These are phyloP conservation scores for Gorgonomyces haynaldii DNA, from an alignment of 192 early-diverging fungal species.

Conservation along the genomic window DNA sequence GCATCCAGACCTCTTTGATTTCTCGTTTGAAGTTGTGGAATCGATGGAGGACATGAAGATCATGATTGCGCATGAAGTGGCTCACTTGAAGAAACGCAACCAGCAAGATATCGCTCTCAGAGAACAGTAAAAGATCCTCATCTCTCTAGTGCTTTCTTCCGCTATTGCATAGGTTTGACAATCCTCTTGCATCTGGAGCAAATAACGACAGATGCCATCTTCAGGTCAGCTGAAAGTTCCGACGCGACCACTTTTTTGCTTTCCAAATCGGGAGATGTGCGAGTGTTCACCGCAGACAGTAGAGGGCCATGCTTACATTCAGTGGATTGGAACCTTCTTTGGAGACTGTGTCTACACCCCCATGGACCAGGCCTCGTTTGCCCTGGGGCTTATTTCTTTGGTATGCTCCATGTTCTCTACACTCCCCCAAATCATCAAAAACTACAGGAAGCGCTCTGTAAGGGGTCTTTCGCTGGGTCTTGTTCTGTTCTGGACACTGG, in stretches of 20 bases:
- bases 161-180: too few species aligned
- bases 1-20: constrained; percentile 64
- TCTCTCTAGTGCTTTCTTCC: too few species aligned
- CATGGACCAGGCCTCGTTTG: constrained; percentile 18
- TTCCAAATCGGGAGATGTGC: constrained; percentile 4
- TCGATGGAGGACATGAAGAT: constrained; percentile 67
- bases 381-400: constrained; percentile 17
- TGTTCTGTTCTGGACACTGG: constrained; percentile 27
- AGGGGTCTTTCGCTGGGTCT: constrained; percentile 30
- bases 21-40: constrained; percentile 68
- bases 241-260: constrained; percentile 3
- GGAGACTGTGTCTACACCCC: constrained; percentile 38
- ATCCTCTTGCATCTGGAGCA: too few species aligned
- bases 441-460: constrained; percentile 25
- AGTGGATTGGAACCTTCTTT: constrained; percentile 28
- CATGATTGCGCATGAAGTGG: constrained; percentile 35
- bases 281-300: constrained; percentile 4
- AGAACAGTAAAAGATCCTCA: too few species aligned
- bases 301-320: constrained; percentile 12
- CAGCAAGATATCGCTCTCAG: too few species aligned
- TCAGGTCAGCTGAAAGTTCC: too few species aligned
- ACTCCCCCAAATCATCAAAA: constrained; percentile 32
- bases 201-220: too few species aligned
- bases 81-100: too few species aligned
- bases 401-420: constrained; percentile 24